A percentile compares a stretch with the other conserved stretches of the same genome.
phyloP scores from a whole-genome alignment of 495 filamentous ascomycete species.

The Tuber aestivum region DNA sequence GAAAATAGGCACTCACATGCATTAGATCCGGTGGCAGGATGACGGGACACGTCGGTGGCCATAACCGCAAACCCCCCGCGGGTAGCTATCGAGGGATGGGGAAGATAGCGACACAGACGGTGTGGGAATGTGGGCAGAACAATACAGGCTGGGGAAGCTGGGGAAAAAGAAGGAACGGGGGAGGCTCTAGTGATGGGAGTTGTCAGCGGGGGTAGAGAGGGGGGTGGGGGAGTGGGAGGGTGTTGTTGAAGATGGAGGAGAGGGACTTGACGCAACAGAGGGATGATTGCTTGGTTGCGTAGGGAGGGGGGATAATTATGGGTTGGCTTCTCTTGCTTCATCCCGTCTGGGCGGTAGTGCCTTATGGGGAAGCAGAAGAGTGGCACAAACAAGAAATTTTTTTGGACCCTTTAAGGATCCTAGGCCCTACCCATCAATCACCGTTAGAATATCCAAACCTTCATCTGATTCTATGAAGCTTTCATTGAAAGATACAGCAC shows the following conservation, averaged over 20 bases:
- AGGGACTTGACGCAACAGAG: neutral
- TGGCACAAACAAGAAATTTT: neutral
- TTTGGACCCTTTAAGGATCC: neutral
- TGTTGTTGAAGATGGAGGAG: neutral
- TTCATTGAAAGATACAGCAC: neutral
- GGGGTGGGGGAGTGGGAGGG: neutral
- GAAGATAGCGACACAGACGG: neutral
- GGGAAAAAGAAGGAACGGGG: neutral
- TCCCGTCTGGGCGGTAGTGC: neutral
- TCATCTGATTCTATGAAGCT: neutral
- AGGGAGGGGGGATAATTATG: neutral
- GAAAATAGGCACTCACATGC: slow-evolving; percentile 8
- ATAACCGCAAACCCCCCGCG: slow-evolving; percentile 11
- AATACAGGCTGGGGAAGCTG: neutral
- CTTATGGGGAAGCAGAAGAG: neutral
- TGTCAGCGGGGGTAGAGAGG: neutral
- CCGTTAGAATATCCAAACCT: neutral
- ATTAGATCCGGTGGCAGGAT: slow-evolving; percentile 10
- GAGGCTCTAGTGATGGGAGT: neutral
- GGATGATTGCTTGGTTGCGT: neutral
- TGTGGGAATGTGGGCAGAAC: neutral
- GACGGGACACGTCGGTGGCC: slow-evolving; percentile 36
- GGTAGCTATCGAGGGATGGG: neutral
- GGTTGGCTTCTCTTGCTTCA: neutral
- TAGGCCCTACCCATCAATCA: neutral